Conservation (phyloP, 257 asterid genomes). For the Salvia hispanica region DNA sequence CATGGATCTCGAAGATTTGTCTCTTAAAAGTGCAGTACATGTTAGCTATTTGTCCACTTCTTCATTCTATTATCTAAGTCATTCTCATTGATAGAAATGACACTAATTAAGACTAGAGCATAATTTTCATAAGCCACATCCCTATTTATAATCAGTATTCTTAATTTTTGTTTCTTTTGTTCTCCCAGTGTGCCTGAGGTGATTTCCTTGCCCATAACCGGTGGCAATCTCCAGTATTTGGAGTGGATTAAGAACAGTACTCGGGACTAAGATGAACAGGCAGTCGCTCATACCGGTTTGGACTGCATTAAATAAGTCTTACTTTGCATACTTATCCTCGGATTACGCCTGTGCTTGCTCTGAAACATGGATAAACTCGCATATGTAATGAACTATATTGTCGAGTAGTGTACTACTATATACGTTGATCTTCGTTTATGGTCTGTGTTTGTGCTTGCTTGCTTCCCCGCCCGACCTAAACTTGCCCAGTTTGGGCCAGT, state of each 20-base stretch:
- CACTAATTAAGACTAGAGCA: background rate
- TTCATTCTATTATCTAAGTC: too few relatives aligned
- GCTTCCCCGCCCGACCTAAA: too few relatives aligned
- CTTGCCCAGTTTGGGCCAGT: too few relatives aligned
- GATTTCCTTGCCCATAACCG: constrained; percentile 81
- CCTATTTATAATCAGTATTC: background rate
- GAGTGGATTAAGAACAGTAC: constrained; percentile 92
- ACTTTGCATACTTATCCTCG: constrained; percentile 29
- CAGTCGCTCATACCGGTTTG: constrained; percentile 9
- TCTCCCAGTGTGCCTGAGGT: constrained; percentile 83
- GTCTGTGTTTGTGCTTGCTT: background rate
- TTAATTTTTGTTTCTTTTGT: constrained; percentile 16
- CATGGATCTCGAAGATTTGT: background rate
- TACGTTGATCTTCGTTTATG: background rate
- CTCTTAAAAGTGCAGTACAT: background rate
- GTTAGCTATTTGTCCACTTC: background rate
- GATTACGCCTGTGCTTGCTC: background rate
- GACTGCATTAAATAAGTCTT: background rate
- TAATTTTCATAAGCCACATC: background rate
- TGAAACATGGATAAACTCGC: background rate
- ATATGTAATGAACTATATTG: background rate
- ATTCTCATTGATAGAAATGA: constrained; percentile 4
- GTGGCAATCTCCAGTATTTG: constrained; percentile 73
- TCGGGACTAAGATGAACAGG: constrained; percentile 41
- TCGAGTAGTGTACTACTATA: background rate